Conservation (phyloP, 768 basidiomycete genomes). For the Phanerochaete sordida region DNA sequence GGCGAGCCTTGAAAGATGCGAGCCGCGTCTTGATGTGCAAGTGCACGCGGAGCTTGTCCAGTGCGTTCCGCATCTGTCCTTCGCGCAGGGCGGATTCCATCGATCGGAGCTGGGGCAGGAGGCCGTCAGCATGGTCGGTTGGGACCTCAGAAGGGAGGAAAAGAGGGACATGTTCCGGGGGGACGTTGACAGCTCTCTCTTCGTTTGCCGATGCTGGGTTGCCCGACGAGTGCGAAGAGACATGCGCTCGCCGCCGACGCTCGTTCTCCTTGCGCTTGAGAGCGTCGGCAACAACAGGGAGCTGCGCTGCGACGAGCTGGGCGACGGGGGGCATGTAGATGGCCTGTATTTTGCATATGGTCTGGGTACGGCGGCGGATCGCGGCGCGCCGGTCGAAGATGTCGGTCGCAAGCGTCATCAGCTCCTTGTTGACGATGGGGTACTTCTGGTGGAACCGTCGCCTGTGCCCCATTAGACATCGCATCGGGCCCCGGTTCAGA, state of each 20-base stretch:
- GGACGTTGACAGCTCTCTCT: too few relatives aligned
- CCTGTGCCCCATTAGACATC: too few relatives aligned
- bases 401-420: too few relatives aligned
- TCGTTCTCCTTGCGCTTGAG: constrained; percentile 4
- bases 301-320: not conserved
- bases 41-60: constrained; percentile 14
- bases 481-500: too few relatives aligned
- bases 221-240: too few relatives aligned
- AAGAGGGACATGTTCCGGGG: constrained; percentile 13
- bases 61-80: constrained; percentile 13
- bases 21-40: constrained; percentile 15
- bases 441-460: too few relatives aligned
- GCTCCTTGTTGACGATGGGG: too few relatives aligned
- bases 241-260: not conserved
- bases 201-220: too few relatives aligned
- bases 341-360: constrained; percentile 8
- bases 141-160: constrained; percentile 21
- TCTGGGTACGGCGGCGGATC: not conserved
- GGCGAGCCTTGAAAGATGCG: constrained; percentile 6
- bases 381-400: not conserved
- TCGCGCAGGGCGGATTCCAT: constrained; percentile 14
- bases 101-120: not conserved
- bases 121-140: not conserved
- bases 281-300: too few relatives aligned
- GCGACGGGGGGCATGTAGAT: constrained; percentile 16